phyloP scores from a whole-genome alignment of 345 rosid species.

The Laguncularia racemosa region DNA sequence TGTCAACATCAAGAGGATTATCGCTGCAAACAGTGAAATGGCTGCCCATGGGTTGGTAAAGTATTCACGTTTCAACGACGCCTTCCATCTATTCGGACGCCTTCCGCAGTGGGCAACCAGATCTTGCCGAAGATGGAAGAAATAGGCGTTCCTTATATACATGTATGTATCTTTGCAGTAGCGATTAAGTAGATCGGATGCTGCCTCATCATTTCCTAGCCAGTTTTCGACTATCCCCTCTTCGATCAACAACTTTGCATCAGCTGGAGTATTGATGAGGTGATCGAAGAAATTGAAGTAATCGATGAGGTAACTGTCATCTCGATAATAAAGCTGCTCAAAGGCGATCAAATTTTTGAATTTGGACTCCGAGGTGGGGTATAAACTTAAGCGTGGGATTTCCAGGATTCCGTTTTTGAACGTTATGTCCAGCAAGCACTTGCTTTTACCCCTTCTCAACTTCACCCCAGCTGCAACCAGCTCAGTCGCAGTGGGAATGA shows the following conservation, averaged over 20 bases:
- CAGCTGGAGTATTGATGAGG: background rate
- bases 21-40: constrained; percentile 6
- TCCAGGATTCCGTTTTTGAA: constrained; percentile 13
- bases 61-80: constrained; percentile 4
- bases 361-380: background rate
- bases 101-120: background rate
- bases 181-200: background rate
- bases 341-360: constrained; percentile 8
- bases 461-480: constrained; percentile 3
- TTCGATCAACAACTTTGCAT: constrained; percentile 9
- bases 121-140: background rate
- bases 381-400: background rate
- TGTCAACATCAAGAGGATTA: constrained; percentile 6
- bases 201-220: background rate
- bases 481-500: background rate
- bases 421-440: background rate
- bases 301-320: background rate
- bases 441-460: background rate
- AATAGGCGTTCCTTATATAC: background rate
- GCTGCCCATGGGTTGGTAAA: constrained; percentile 17
- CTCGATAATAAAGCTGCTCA: constrained; percentile 2
- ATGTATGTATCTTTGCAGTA: background rate
- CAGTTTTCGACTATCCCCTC: background rate
- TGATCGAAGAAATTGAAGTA: background rate
- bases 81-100: background rate